Percentiles rank a stretch among this genome's conserved stretches.
phyloP scores from a whole-genome alignment of 495 filamentous ascomycete genomes.

The Amphirosellinia nigrospora region DNA sequence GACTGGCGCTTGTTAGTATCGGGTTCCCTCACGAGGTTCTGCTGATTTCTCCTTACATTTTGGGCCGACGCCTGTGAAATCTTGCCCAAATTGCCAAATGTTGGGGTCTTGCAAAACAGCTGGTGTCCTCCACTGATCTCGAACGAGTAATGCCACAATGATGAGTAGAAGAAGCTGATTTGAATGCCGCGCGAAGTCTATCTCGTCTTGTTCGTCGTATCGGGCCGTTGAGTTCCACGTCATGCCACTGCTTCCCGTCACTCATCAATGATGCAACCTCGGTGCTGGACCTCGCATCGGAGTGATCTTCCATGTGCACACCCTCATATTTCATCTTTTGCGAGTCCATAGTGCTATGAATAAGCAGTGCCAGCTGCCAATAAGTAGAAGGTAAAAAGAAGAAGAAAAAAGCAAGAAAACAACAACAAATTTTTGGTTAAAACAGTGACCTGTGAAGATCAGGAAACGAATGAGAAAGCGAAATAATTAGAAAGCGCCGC shows the following conservation, averaged over 20 bases:
- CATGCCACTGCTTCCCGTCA: slow-evolving; percentile 46
- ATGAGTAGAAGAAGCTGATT: slow-evolving; percentile 41
- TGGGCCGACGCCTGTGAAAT: slow-evolving; percentile 49
- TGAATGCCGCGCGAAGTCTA: slow-evolving; percentile 28
- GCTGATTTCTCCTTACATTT: slow-evolving; percentile 28
- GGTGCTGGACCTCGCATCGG: slow-evolving; percentile 46
- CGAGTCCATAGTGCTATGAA: slow-evolving; percentile 45
- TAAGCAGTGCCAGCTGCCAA: slow-evolving; percentile 19
- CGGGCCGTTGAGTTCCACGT: slow-evolving; percentile 35
- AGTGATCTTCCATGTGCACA: slow-evolving; percentile 40
- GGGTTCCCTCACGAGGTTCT: neutral
- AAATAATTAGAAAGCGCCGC: neutral
- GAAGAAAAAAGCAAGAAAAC: slow-evolving; percentile 21
- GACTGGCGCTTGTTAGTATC: slow-evolving; percentile 28
- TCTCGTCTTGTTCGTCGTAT: slow-evolving; percentile 26
- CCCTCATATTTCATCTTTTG: slow-evolving; percentile 40
- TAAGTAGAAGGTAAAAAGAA: neutral
- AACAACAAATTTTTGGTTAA: neutral
- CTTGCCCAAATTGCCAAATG: slow-evolving; percentile 47
- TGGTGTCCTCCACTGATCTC: slow-evolving; percentile 38
- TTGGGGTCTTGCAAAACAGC: slow-evolving; percentile 31
- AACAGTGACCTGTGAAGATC: neutral
- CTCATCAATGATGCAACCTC: slow-evolving; percentile 50
- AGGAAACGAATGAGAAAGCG: neutral
- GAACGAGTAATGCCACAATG: slow-evolving; percentile 42